Evolutionary conservation across 495 filamentous ascomycete species (phyloP).

Genomic region (Podospora australis): DNA sequence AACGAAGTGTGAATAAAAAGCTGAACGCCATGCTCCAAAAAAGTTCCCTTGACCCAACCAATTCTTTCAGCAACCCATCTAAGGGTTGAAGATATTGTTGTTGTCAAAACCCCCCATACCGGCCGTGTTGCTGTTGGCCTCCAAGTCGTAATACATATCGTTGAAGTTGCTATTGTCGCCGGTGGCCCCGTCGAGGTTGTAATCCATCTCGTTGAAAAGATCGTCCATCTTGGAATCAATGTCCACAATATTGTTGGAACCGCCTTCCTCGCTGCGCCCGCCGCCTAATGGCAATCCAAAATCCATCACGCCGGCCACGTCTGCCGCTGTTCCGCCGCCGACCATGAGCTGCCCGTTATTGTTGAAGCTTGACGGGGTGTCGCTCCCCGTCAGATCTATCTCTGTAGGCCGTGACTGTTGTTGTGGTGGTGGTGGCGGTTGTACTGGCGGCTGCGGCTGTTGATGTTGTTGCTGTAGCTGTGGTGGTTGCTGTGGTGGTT

Average conservation of each 20-base stretch:
- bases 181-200: slow-evolving; percentile 28
- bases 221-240: slow-evolving; percentile 32
- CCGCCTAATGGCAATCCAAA: too few species aligned
- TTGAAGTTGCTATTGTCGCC: slow-evolving; percentile 37
- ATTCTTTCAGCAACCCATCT: too few species aligned
- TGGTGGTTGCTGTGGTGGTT: too few species aligned
- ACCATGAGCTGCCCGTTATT: background rate
- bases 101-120: slow-evolving; percentile 30
- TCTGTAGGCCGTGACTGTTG: too few species aligned
- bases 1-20: too few species aligned
- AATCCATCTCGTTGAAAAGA: slow-evolving; percentile 31
- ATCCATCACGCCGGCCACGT: slow-evolving; percentile 19
- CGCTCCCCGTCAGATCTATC: slow-evolving; percentile 5
- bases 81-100: slow-evolving; percentile 14
- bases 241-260: slow-evolving; percentile 15
- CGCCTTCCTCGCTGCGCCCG: too few species aligned
- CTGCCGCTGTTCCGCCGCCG: slow-evolving; percentile 3
- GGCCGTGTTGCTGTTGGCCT: slow-evolving; percentile 26
- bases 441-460: slow-evolving; percentile 7
- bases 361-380: background rate
- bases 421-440: too few species aligned
- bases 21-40: too few species aligned
- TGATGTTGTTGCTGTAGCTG: background rate
- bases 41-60: too few species aligned
- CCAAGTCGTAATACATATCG: slow-evolving; percentile 34